Evolutionary conservation across 2,329 filamentous ascomycete genomes (phyloP), one percentile per base, ranked within the genome.

Genomic region (Aspergillaceae sp.): DNA sequence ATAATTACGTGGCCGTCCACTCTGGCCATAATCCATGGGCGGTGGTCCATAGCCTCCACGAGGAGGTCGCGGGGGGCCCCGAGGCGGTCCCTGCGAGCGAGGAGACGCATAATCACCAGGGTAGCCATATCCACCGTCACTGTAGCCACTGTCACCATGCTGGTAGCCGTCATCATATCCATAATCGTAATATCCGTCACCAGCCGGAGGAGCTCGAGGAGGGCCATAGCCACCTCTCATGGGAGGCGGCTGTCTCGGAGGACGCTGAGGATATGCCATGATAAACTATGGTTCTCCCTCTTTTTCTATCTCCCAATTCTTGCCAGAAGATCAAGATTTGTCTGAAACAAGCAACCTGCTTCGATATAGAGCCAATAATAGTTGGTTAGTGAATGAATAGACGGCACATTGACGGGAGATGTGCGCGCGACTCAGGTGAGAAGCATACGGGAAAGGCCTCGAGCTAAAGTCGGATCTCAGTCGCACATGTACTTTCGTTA

Each of bases 221-320:
- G 41, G 51, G 42, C 45, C 53, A 49, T 40, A 53, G 44, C 56
- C 57, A 44, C 63, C 61, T 47, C 60, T 61, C 46, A 61, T 48
- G 28, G 65, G 66, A 44, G 60, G 62, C 28, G 59, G 60, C 44
- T 38, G 36, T 27, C 60, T 54, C 52, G 65, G 62, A 41, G 54
- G 51, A 32, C 56, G 60, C 41, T 62, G 62, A 37, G 62, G 59
- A 42, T 68, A 69, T 46, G 65, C 66, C 66, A 69, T 69, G 45
- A 48, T 49, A 19, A 35, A 45, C 46, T 41, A 32, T 19, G n/a
- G 9, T 36, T 36, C 7, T 36, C 26, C n/a, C 8, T 6, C 26
- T 7, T 36, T 19, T 36, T 36, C n/a, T 36, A 11, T 36, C 5
- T 36, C 26, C 26, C 34, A 19, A 36, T 19, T 19, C 8, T 38